phyloP scores from a whole-genome alignment of 805 yeast species.

The Metschnikowia drakensbergensis region DNA sequence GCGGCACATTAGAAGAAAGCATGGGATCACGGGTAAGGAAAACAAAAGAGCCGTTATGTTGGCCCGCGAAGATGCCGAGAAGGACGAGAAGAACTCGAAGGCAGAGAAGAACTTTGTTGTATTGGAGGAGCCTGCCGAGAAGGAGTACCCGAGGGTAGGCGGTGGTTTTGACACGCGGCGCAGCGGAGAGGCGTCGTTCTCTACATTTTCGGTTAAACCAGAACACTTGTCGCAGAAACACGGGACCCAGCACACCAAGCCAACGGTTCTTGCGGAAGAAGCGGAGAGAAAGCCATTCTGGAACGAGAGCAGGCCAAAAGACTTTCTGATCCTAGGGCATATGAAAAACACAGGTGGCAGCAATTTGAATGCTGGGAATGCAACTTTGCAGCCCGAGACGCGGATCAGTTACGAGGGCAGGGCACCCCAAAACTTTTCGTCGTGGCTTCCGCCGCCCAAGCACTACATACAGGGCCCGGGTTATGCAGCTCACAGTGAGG shows the following conservation, averaged over 20 bases:
- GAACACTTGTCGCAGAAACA: not conserved
- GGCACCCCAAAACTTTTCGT: not conserved
- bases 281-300: not conserved
- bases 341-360: not conserved
- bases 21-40: slow-evolving; percentile 42
- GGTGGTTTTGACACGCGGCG: not conserved
- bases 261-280: not conserved
- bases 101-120: not conserved
- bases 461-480: slow-evolving; percentile 2
- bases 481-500: not conserved
- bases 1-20: slow-evolving; percentile 41
- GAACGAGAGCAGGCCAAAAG: not conserved
- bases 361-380: not conserved
- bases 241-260: not conserved
- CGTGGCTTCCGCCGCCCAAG: slow-evolving; percentile 6
- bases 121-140: not conserved
- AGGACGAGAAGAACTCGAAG: slow-evolving; percentile 1
- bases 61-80: slow-evolving; percentile 40
- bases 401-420: not conserved
- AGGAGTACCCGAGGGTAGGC: not conserved
- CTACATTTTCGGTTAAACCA: not conserved
- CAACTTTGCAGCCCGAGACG: not conserved
- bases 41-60: slow-evolving; percentile 42
- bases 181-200: not conserved
- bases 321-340: not conserved